A percentile compares a stretch with the other conserved stretches of the same genome.
phyloP scores from a whole-genome alignment of 1,284 basidiomycete genomes.

The Tylopilus sp. region DNA sequence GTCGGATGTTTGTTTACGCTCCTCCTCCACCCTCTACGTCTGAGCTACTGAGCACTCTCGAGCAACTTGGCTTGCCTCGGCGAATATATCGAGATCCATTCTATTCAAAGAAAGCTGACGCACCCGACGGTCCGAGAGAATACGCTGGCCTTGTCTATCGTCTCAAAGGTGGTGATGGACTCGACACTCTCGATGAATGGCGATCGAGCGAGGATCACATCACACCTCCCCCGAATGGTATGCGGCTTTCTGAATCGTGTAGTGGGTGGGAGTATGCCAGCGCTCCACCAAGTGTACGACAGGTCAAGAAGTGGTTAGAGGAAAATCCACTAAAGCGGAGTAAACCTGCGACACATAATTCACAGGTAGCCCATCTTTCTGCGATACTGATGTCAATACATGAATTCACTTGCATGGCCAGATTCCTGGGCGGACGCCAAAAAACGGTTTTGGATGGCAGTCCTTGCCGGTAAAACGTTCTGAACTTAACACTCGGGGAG shows the following conservation, averaged over 20 bases:
- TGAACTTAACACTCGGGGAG: slow-evolving; percentile 49
- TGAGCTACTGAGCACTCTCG: slow-evolving; percentile 53
- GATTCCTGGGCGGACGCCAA: slow-evolving; percentile 78
- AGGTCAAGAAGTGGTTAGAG: slow-evolving; percentile 52
- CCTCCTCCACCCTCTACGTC: slow-evolving; percentile 51
- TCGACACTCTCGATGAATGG: slow-evolving; percentile 55
- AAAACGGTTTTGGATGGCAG: slow-evolving; percentile 65
- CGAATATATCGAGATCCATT: slow-evolving; percentile 75
- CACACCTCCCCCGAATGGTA: slow-evolving; percentile 1
- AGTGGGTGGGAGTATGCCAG: slow-evolving; percentile 78
- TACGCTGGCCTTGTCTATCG: slow-evolving; percentile 79
- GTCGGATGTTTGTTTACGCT: slow-evolving; percentile 40
- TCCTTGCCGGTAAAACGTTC: slow-evolving; percentile 47
- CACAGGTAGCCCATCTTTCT: slow-evolving; percentile 45
- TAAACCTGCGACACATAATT: slow-evolving; percentile 33
- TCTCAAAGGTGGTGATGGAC: slow-evolving; percentile 58
- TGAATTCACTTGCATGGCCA: slow-evolving; percentile 32
- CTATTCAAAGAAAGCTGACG: slow-evolving; percentile 74
- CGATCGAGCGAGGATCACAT: slow-evolving; percentile 17
- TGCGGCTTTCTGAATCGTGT: slow-evolving; percentile 4
- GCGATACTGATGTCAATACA: not conserved
- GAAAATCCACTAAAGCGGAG: slow-evolving; percentile 22
- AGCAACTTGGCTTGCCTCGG: slow-evolving; percentile 49
- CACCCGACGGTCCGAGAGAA: slow-evolving; percentile 66
- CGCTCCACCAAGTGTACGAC: slow-evolving; percentile 54